phyloP scores from a whole-genome alignment of 1,139 yeast genomes.

The Debaryomyces sp. region DNA sequence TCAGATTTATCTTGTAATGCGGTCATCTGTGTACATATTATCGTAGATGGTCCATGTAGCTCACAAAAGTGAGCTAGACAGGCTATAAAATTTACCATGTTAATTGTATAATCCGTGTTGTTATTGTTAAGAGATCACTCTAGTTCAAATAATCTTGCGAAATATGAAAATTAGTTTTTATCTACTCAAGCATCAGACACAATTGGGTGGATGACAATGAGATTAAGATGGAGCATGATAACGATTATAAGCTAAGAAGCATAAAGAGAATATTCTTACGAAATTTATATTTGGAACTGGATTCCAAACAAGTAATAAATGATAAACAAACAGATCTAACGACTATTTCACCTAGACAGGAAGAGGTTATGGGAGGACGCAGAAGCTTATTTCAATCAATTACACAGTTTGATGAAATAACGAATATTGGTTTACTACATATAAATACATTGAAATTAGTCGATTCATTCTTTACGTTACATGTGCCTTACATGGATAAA shows the following conservation, averaged over 20 bases:
- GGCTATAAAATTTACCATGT: conserved; percentile 40
- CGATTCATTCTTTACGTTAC: conserved; percentile 33
- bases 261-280: conserved; percentile 20
- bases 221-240: conserved; percentile 10
- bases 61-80: conserved; percentile 85
- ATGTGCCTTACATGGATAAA: conserved; percentile 14
- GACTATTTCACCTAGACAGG: not conserved
- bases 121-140: not conserved
- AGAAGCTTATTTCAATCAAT: conserved; percentile 14
- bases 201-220: conserved; percentile 4
- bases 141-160: not conserved
- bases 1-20: conserved; percentile 13
- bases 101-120: not conserved
- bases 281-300: conserved; percentile 15
- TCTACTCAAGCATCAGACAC: not conserved
- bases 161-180: conserved; percentile 2
- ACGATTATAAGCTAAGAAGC: conserved; percentile 13
- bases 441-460: conserved; percentile 20
- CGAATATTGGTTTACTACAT: conserved; percentile 15
- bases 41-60: conserved; percentile 78
- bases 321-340: not conserved
- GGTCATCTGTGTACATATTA: conserved; percentile 66
- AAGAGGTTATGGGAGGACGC: conserved; percentile 9
- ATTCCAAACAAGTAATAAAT: not conserved
- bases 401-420: conserved; percentile 15